Evolutionary conservation across 2,329 filamentous ascomycete genomes (phyloP), one percentile per base, ranked within the genome.

Genomic region (Camillea tinctor): DNA sequence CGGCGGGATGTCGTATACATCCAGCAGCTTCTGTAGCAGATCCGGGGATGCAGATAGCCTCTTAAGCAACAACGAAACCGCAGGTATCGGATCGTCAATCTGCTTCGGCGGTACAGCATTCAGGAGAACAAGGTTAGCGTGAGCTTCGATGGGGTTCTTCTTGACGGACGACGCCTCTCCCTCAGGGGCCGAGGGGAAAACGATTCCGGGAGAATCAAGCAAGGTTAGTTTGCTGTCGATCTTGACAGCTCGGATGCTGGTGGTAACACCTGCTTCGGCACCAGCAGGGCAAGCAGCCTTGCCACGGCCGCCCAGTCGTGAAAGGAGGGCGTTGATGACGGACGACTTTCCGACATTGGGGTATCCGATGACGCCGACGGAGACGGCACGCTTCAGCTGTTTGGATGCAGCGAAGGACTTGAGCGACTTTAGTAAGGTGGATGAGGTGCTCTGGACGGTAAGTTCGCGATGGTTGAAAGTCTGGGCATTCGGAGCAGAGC

Each of bases 301-400:
- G 65, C 82, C 81, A 71, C 85, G 87, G 59, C 87, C 84, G 66
- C 89, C 86, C 68, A 97, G 81, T 44, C 92, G 86, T 44, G 90
- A 88, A 20, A 92, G 89, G 58, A 97, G 87, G 17, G 93, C 91
- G 75, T 97, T 97, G 83, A 97, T 97, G 70, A 97, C 92, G 55
- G 93, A 97, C 24, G 92, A 96, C 81, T 97, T 97, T 73, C 93
- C 93, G 61, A 97, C 93, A 74, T 97, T 97, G 69, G 93, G 93
- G 75, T 97, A 97, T 24, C 93, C 93, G 68, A 97, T 96, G 63
- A 97, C 91, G 66, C 93, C 93, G 62, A 97, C 93, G 20, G 91
- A 93, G 69, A 96, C 87, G 56, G 93, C 89, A 58, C 93, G 89
- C 82, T 96, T 96, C 67, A 97, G 81, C 73, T 96, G 89, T 69